Percentiles rank a stretch among this genome's conserved stretches.
Conservation (phyloP, 2,329 filamentous ascomycete genomes). For the Aspergillus unguis region DNA sequence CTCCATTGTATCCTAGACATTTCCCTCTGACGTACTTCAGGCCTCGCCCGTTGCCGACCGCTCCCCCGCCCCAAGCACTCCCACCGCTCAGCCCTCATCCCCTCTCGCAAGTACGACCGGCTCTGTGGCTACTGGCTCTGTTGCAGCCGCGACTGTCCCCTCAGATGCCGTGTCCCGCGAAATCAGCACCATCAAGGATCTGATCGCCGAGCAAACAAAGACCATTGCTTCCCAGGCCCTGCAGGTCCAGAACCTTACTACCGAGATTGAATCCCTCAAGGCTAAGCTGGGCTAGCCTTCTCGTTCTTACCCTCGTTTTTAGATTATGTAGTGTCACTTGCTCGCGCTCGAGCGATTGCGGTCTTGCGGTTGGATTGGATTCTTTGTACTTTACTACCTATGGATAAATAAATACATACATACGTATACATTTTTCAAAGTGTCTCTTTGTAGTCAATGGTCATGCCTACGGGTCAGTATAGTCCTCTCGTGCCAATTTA, state of each 20-base stretch:
- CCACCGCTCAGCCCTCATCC: conserved; percentile 38
- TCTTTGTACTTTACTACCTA: neutral
- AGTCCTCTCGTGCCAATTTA: too few species aligned
- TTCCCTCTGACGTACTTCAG: conserved; percentile 1
- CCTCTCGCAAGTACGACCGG: conserved; percentile 25
- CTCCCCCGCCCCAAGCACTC: conserved; percentile 30
- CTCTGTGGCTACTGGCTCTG: conserved; percentile 9
- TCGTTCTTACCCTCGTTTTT: neutral
- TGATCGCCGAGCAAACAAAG: conserved; percentile 73
- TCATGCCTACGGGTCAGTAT: too few species aligned
- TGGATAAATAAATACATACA: neutral
- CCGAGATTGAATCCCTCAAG: conserved; percentile 78
- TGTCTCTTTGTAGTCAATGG: too few species aligned
- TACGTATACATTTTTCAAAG: neutral
- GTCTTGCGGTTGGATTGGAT: neutral
- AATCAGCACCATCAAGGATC: conserved; percentile 71
- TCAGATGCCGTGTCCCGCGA: conserved; percentile 60
- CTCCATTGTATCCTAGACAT: conserved; percentile 19
- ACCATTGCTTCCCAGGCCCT: conserved; percentile 74
- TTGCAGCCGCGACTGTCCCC: conserved; percentile 22
- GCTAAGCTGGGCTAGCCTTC: conserved; percentile 58
- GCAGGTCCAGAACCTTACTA: conserved; percentile 66
- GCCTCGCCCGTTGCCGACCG: conserved; percentile 24
- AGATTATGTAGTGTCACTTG: neutral
- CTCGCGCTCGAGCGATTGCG: neutral